Evolutionary conservation across 805 yeast species (phyloP), one percentile per base, ranked within the genome.

Genomic region (Sugiyamaella marilandica): DNA sequence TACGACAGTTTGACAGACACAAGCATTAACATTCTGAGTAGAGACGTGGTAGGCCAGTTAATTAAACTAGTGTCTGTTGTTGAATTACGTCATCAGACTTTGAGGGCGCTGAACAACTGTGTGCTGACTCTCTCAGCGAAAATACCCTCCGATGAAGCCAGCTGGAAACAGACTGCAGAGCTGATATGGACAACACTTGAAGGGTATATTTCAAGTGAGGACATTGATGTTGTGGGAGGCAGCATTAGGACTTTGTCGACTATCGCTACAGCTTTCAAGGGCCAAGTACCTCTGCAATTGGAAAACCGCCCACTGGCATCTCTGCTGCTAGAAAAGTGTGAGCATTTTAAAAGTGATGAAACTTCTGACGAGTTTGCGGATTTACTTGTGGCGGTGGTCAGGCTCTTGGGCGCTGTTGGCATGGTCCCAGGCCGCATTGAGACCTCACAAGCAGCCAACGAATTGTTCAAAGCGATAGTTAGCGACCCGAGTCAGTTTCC

Each of bases 41-140:
- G 46, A 11, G 50, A 51, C 8, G 52, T 60, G 14, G 45, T 57
- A 13, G 55, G 60, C 1, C 53, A 49, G n/a, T 37, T 66, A 79
- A 48, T 63, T 72, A 37, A 60, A 60, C 43, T 74, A 69, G 55
- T 61, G 9, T 45, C 49, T 4, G 19, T 49, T 13, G 70, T 73
- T n/a, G 74, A 76, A 43, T 77, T 83, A 55, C 69, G 77, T 26
- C 73, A 79, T 26, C 81, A 85, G 58, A 74, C 82, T 5, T 69
- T 87, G 47, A 75, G 81, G 11, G 82, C 87, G 8, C 74, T 89
- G 65, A 89, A 87, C 68, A 91, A 91, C 62, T 65, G 85, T 50
- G 65, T 80, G 39, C 84, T 91, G 90, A 69, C 83, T 29, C 62
- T 77, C 53, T 62, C 70, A 35, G 63, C 74, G 2, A 50, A 62